Percentiles rank a stretch among this genome's conserved stretches.
Evolutionary conservation across 2,329 filamentous ascomycete species (phyloP).

Genomic region (Colletotrichum nymphaeae): DNA sequence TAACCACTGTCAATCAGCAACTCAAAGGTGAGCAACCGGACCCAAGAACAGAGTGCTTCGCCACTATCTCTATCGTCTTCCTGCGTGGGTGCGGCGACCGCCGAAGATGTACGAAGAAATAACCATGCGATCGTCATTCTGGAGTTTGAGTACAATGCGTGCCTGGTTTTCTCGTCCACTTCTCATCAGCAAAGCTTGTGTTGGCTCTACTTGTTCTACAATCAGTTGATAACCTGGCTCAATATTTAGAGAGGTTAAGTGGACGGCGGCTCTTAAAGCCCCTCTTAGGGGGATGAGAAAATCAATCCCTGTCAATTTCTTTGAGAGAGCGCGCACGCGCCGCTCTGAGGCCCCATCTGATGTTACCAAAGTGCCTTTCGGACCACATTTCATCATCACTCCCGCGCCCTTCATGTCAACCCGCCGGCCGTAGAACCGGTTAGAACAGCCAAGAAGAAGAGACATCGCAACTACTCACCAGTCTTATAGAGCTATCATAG

Average conservation of each 20-base stretch:
- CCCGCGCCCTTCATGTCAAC: constrained; percentile 23
- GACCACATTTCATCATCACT: constrained; percentile 7
- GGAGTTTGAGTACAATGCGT: too few species aligned
- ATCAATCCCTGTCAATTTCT: constrained; percentile 17
- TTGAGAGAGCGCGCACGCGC: constrained; percentile 28
- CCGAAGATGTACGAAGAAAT: too few species aligned
- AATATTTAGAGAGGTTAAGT: background rate
- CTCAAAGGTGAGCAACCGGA: too few species aligned
- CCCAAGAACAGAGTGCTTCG: too few species aligned
- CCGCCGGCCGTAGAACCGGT: background rate
- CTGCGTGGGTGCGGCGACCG: too few species aligned
- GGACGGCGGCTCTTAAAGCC: background rate
- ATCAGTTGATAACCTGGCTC: background rate
- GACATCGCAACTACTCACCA: background rate
- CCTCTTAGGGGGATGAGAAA: background rate
- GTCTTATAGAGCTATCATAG: background rate
- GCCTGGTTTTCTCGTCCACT: too few species aligned
- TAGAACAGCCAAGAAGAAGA: background rate
- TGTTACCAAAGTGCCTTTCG: background rate
- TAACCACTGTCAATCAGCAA: too few species aligned
- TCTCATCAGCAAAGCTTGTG: background rate
- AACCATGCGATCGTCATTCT: too few species aligned
- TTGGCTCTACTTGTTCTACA: background rate
- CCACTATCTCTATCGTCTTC: too few species aligned
- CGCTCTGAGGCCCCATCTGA: background rate